Conservation (phyloP, 768 basidiomycete genomes). For the Amanita exitialis region DNA sequence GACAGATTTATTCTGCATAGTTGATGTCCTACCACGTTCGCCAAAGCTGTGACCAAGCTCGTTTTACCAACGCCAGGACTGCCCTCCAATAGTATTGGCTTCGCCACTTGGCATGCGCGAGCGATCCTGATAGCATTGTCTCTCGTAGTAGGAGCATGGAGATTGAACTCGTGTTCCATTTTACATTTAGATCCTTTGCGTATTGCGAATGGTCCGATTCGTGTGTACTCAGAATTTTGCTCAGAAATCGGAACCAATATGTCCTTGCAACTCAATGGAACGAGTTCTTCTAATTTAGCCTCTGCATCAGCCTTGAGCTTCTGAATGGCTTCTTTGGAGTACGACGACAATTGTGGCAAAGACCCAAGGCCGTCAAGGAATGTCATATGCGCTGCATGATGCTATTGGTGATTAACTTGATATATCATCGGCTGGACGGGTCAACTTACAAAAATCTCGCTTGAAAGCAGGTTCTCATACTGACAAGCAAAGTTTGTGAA, state of each 20-base stretch:
- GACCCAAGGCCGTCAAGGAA: slow-evolving; percentile 84
- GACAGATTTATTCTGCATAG: slow-evolving; percentile 94
- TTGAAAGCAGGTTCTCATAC: slow-evolving; percentile 22
- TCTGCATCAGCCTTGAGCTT: slow-evolving; percentile 52
- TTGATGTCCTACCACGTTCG: slow-evolving; percentile 64
- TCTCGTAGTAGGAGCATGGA: slow-evolving; percentile 81
- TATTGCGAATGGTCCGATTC: slow-evolving; percentile 70
- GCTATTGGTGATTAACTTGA: slow-evolving; percentile 33
- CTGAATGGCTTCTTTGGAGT: slow-evolving; percentile 48
- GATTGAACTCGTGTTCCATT: slow-evolving; percentile 48
- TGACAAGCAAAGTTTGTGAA: slow-evolving; percentile 63
- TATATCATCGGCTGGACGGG: neutral
- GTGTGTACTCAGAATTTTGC: slow-evolving; percentile 30
- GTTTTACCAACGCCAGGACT: slow-evolving; percentile 99
- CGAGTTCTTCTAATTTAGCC: slow-evolving; percentile 42
- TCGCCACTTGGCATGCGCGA: slow-evolving; percentile 80
- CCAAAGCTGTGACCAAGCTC: slow-evolving; percentile 81
- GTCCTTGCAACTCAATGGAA: slow-evolving; percentile 30
- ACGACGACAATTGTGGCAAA: slow-evolving; percentile 59
- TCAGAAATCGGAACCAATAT: slow-evolving; percentile 15
- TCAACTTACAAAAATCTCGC: slow-evolving; percentile 59
- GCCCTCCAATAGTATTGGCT: slow-evolving; percentile 92
- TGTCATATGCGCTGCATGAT: slow-evolving; percentile 90
- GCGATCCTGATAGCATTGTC: slow-evolving; percentile 84
- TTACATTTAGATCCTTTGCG: slow-evolving; percentile 39